Percentiles rank a stretch among this genome's conserved stretches.
phyloP scores from a whole-genome alignment of 768 basidiomycete species.

The Phlebiopsis flavidoalba region DNA sequence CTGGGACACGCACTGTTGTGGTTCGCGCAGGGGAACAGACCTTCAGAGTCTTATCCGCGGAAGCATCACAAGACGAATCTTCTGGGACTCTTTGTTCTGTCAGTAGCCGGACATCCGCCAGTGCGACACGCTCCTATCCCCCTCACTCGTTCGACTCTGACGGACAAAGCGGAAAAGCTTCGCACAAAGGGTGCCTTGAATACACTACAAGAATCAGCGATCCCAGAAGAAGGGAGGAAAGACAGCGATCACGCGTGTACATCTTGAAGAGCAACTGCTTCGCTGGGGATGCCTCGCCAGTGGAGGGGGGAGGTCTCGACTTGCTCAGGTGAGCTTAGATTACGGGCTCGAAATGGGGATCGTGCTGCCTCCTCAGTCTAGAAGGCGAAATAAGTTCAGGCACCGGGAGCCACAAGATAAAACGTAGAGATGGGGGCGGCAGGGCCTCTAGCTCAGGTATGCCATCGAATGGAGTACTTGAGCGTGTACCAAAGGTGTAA shows the following conservation, averaged over 20 bases:
- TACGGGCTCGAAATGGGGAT: slow-evolving; percentile 93
- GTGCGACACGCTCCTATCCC: slow-evolving; percentile 99
- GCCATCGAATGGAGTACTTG: slow-evolving; percentile 11
- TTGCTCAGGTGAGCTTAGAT: slow-evolving; percentile 93
- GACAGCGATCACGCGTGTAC: slow-evolving; percentile 48
- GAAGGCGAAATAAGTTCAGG: slow-evolving; percentile 11
- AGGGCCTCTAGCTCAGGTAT: slow-evolving; percentile 19
- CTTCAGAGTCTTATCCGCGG: slow-evolving; percentile 99
- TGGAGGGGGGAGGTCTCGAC: slow-evolving; percentile 97
- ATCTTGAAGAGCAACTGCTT: slow-evolving; percentile 93
- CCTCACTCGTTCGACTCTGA: slow-evolving; percentile 73
- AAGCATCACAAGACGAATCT: slow-evolving; percentile 96
- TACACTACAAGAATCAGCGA: slow-evolving; percentile 9
- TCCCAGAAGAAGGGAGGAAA: slow-evolving; percentile 11
- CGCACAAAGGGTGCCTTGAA: slow-evolving; percentile 84
- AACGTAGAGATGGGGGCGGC: slow-evolving; percentile 22
- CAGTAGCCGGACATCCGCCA: slow-evolving; percentile 90
- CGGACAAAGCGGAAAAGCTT: slow-evolving; percentile 97
- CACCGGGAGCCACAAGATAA: slow-evolving; percentile 3
- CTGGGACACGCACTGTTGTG: slow-evolving; percentile 64
- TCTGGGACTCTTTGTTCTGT: slow-evolving; percentile 85
- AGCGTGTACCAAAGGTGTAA: neutral
- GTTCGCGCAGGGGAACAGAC: slow-evolving; percentile 99
- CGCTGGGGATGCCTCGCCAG: slow-evolving; percentile 92
- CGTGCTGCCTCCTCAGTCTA: slow-evolving; percentile 68